These are phyloP conservation scores for Eudorina sp. DNA, from an alignment of 139 green algal genomes.

Conservation along the genomic window DNA sequence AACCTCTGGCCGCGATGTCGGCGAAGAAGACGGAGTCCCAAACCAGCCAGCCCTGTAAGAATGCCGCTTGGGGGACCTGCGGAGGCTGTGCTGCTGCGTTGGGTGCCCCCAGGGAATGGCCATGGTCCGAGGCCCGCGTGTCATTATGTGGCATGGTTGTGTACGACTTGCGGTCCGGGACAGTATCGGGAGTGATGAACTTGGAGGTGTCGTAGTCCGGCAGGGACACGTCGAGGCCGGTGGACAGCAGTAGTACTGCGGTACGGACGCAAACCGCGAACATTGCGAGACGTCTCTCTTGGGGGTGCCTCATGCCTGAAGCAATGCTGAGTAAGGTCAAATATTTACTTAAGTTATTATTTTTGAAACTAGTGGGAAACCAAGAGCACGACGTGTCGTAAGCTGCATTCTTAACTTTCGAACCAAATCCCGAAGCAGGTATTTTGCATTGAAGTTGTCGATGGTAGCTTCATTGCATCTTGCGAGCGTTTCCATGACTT, in stretches of 20 bases:
- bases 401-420: too few species aligned
- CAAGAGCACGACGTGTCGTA: too few species aligned
- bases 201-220: constrained; percentile 78
- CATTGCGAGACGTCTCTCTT: constrained; percentile 9
- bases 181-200: constrained; percentile 2
- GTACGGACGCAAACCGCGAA: neutral
- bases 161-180: neutral
- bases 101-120: neutral
- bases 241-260: neutral
- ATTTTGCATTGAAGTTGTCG: neutral
- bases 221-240: neutral
- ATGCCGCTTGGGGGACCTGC: neutral
- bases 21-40: constrained; percentile 93
- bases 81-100: neutral
- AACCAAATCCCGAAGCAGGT: too few species aligned
- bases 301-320: neutral
- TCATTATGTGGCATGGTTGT: neutral
- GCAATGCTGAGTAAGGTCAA: too few species aligned
- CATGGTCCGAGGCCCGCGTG: neutral
- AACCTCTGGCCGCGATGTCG: constrained; percentile 84
- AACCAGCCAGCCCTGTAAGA: constrained; percentile 49
- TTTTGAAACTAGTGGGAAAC: too few species aligned
- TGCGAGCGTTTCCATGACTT: neutral
- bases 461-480: neutral
- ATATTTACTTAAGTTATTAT: too few species aligned